Base-by-base conservation (phyloP, 352 stramenopile species). In the Plasmopara halstedii region DNA sequence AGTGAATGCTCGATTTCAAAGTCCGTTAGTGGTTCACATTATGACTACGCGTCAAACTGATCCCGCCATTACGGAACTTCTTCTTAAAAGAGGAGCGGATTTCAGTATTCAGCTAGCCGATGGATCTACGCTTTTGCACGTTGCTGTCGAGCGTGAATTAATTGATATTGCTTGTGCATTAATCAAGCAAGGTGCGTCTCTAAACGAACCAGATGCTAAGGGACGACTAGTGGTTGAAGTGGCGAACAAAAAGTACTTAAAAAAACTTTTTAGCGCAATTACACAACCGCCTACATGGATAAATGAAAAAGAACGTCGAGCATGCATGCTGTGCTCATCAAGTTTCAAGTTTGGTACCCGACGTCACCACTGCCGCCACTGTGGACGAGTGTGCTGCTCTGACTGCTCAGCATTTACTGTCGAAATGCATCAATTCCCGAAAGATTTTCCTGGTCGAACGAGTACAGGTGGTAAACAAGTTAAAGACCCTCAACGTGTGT, bases 31-130 rank as follows among this genome's bases (percentile, higher is more conserved):
- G 2, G 81, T 93, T 5, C 78, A 90, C 63, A 78, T 93, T 37
- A 80, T 93, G 71, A 93, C 81, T 10, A 90, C 81, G 7, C 75
- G 81, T 17, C 81, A 90, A 46, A 89, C 78, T 6, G 81, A 93
- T 38, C 71, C 81, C 33, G 73, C 74, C 6, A 89, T 90, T 46
- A 71, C 83, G 6, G 73, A 89, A 25, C 50, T 87, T 10, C 86
- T 93, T 44, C 51, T 90, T 5, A 38, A 58, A 17, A 70, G 74
- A 49, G 69, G 72, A 26, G 75, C 81, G 4, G 75, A 88, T 46
- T 61, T 74, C 2, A 87, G 87, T 36, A 75, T 86, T n/a, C 42
- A 74, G 31, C 67, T 93, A 8, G 63, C 75, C 0, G 76, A 92
- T 44, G 81, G 81, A n/a, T 90, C 83, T 13, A 89, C 79, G 23